Conservation (phyloP, 805 yeast species). For the Nakazawaea wyomingensis region DNA sequence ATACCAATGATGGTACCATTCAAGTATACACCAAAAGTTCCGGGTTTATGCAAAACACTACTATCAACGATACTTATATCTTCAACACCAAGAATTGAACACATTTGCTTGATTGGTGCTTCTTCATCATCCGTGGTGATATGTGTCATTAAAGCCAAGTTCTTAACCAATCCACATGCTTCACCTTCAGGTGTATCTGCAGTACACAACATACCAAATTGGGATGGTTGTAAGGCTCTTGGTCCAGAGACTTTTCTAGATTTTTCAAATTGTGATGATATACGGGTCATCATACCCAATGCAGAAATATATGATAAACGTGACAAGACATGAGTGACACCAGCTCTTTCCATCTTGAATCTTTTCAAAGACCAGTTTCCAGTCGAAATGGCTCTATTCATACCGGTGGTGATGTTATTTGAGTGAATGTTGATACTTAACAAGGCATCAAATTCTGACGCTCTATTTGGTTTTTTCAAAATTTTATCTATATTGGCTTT, state of each 20-base stretch:
- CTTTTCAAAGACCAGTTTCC: conserved; percentile 99
- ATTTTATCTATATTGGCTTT: conserved; percentile 92
- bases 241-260: conserved; percentile 98
- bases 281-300: conserved; percentile 98
- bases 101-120: conserved; percentile 71
- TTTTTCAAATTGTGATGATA: conserved; percentile 97
- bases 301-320: conserved; percentile 92
- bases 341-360: conserved; percentile 99
- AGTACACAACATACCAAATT: conserved; percentile 98
- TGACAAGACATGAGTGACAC: conserved; percentile 94
- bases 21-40: conserved; percentile 80
- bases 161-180: conserved; percentile 98
- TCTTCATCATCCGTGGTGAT: conserved; percentile 98
- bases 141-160: conserved; percentile 96
- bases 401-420: conserved; percentile 87
- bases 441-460: conserved; percentile 92
- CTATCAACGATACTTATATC: conserved; percentile 78
- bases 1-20: conserved; percentile 95
- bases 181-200: conserved; percentile 99
- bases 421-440: conserved; percentile 87
- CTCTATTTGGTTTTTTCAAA: conserved; percentile 87
- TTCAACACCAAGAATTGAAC: conserved; percentile 85
- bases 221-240: conserved; percentile 97
- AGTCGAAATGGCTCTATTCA: conserved; percentile 94
- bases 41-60: conserved; percentile 67